Base-by-base conservation (phyloP, 306 rosid species). In the Mucuna pruriens region DNA sequence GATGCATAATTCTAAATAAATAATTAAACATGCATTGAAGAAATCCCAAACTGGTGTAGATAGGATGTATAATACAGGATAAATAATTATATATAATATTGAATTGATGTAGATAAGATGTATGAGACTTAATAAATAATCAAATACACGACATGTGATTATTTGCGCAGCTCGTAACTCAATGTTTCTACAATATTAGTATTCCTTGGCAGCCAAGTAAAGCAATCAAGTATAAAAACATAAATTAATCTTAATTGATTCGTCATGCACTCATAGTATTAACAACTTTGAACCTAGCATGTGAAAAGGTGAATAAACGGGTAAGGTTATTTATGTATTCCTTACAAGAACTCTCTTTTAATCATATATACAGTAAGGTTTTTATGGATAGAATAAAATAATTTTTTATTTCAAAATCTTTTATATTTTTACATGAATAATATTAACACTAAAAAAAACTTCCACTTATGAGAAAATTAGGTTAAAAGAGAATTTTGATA, bases 151-250 rank as follows among this genome's bases (percentile, higher is more conserved):
- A 34, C 23, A 29, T 11, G 10, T 19, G 48, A 73, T 19, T 34
- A 33, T 46, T 33, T 48, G 17, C 8, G 74, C 5, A 22, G 20
- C 13, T 65, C 31, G 9, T 33, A 23, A 9, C 8, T 48, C 4
- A 26, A 40, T 44, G 38, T n/a, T 42, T 19, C 7, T 42, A 17
- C 11, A 49, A 72, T 49, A 23, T 16, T 8, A 75, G 58, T 23
- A 6, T 46, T 23, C 36, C 84, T 46, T 46, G 12, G 66, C 36
- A 52, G 55, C 36, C 29, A 80, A 71, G 71, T 17, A 42, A 55
- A 44, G 17, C 33, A 54, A 74, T 54, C 51, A 22, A 13, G 0
- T 15, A 38, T 1, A 42, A 36, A 57, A 44, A 57, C 11, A 26
- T 12, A 19, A 61, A 29, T 31, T 77, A 63, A 46, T 46, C 19